phyloP scores from a whole-genome alignment of 2,329 filamentous ascomycete species.

The Aureobasidium sp. region DNA sequence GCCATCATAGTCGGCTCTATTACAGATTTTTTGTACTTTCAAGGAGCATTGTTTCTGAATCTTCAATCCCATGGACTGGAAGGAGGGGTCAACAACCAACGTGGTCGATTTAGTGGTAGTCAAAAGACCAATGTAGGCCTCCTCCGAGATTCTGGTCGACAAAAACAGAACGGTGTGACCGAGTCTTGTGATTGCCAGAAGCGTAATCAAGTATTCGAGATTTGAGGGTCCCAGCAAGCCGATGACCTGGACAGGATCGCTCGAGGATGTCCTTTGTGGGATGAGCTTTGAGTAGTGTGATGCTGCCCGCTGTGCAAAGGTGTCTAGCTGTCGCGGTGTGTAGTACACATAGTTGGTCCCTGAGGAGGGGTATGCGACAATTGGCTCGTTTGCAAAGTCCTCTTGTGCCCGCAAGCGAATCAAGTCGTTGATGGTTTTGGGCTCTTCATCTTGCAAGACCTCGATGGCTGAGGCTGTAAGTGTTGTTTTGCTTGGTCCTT shows the following conservation, averaged over 20 bases:
- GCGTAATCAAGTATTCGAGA: conserved; percentile 47
- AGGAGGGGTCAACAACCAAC: conserved; percentile 21
- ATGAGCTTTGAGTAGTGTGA: conserved; percentile 19
- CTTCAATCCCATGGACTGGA: conserved; percentile 23
- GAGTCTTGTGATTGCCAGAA: conserved; percentile 47
- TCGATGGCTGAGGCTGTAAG: too few relatives aligned
- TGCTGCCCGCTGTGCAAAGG: conserved; percentile 21
- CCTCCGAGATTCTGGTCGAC: conserved; percentile 45
- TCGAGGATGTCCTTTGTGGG: conserved; percentile 19
- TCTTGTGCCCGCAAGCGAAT: not conserved
- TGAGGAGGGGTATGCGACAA: conserved; percentile 21
- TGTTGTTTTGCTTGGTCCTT: too few relatives aligned
- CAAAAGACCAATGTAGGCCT: conserved; percentile 44
- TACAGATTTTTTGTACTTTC: conserved; percentile 28
- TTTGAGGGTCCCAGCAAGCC: conserved; percentile 46
- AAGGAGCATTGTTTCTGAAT: conserved; percentile 22
- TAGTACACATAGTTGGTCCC: conserved; percentile 22
- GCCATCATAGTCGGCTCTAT: conserved; percentile 3
- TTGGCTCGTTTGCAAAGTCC: conserved; percentile 14
- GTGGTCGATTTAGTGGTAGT: conserved; percentile 31
- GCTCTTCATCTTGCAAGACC: not conserved
- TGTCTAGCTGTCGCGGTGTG: conserved; percentile 20
- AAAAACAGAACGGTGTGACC: conserved; percentile 48
- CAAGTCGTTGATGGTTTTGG: not conserved
- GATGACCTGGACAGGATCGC: conserved; percentile 31